Conservation (phyloP, 208 protist genomes). For the Leishmania lainsoni region DNA sequence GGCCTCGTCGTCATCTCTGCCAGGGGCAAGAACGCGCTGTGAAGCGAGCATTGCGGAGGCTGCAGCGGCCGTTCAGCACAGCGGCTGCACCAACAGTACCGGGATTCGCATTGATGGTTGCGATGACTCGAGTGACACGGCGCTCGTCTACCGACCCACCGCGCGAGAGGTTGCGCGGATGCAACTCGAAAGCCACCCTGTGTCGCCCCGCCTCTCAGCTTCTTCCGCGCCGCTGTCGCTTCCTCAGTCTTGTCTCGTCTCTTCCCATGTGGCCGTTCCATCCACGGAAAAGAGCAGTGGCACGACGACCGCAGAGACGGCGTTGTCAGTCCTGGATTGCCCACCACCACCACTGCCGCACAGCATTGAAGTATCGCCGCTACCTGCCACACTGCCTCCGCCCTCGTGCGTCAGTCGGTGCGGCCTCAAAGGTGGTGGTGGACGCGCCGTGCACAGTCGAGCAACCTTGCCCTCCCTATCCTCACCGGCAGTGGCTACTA, state of each 20-base stretch:
- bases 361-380: slow-evolving; percentile 7
- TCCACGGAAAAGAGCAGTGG: background rate
- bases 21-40: background rate
- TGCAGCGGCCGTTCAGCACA: background rate
- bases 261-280: background rate
- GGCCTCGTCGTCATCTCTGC: background rate
- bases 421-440: background rate
- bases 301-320: background rate
- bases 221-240: background rate
- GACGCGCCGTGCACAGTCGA: background rate
- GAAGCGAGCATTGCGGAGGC: background rate
- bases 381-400: background rate
- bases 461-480: background rate
- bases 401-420: background rate
- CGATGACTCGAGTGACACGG: background rate
- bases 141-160: slow-evolving; percentile 9
- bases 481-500: background rate
- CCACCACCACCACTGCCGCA: slow-evolving; percentile 3
- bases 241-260: background rate
- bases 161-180: slow-evolving; percentile 7
- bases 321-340: background rate
- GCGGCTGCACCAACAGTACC: background rate
- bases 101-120: background rate
- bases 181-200: background rate
- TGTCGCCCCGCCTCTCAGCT: background rate